phyloP scores from a whole-genome alignment of 179 eudicot genomes.

The Spergularia azorica region DNA sequence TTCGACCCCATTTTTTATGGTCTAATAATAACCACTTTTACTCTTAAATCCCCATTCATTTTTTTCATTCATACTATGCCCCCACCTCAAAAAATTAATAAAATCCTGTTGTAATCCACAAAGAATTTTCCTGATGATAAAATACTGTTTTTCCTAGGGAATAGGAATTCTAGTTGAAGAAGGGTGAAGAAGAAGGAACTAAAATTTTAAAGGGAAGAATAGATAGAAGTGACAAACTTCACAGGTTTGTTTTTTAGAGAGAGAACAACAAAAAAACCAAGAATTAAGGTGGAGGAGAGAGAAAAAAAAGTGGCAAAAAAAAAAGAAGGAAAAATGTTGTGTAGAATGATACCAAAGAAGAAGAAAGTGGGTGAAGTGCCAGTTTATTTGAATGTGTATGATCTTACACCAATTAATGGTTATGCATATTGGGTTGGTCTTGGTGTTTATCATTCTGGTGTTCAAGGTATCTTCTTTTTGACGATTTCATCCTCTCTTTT shows the following conservation, averaged over 20 bases:
- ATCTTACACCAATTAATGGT: slow-evolving; percentile 76
- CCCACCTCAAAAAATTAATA: no score
- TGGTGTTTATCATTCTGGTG: no score
- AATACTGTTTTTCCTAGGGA: slow-evolving; percentile 20
- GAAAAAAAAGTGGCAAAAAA: slow-evolving; percentile 11
- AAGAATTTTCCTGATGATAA: not conserved
- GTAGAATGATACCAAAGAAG: slow-evolving; percentile 56
- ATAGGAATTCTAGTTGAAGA: not conserved
- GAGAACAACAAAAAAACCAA: slow-evolving; percentile 10
- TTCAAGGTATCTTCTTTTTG: no score
- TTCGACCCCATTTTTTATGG: not conserved
- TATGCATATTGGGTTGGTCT: slow-evolving; percentile 28
- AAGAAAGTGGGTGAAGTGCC: slow-evolving; percentile 61
- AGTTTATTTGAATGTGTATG: slow-evolving; percentile 73
- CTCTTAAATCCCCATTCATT: not conserved
- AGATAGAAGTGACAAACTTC: not conserved
- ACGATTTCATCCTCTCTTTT: no score
- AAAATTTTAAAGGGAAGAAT: not conserved
- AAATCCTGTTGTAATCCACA: not conserved
- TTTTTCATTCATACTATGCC: no score
- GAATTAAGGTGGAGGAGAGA: not conserved
- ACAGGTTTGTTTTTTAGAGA: not conserved
- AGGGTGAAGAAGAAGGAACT: not conserved
- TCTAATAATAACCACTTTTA: slow-evolving; percentile 1
- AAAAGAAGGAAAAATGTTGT: slow-evolving; percentile 62